These are phyloP conservation scores for Suhomyces chickasaworum DNA, from an alignment of 1,139 yeast species.

Conservation along the genomic window DNA sequence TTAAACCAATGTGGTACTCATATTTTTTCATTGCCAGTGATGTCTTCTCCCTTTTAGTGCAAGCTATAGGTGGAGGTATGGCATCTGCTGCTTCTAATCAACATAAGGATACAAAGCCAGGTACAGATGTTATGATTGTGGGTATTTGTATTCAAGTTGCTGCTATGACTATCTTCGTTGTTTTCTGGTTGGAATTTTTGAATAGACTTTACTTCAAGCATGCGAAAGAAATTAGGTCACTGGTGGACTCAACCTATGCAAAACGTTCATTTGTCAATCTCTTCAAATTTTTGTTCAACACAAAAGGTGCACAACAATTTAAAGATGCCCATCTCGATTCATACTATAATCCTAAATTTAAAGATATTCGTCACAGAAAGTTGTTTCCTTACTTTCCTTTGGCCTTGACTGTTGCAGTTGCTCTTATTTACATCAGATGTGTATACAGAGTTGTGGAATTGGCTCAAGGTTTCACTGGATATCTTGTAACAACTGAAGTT, in stretches of 20 bases:
- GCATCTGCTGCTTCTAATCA: conserved; percentile 57
- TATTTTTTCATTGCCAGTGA: conserved; percentile 70
- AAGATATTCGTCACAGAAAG: conserved; percentile 39
- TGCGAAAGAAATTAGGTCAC: conserved; percentile 17
- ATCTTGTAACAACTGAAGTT: conserved; percentile 67
- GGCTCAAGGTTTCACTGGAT: conserved; percentile 76
- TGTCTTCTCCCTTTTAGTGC: conserved; percentile 67
- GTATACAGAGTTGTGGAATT: conserved; percentile 81
- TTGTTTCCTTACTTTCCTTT: conserved; percentile 52
- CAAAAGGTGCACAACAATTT: conserved; percentile 26
- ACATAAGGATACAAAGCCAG: conserved; percentile 44
- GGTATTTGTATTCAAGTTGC: conserved; percentile 81
- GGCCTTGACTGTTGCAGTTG: conserved; percentile 54
- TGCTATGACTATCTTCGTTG: conserved; percentile 66
- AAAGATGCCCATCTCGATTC: conserved; percentile 30
- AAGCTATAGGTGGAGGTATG: conserved; percentile 83
- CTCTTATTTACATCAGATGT: conserved; percentile 70
- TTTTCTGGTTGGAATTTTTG: conserved; percentile 58
- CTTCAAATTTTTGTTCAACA: conserved; percentile 33
- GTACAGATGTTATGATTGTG: conserved; percentile 77
- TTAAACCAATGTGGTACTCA: conserved; percentile 77
- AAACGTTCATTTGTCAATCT: conserved; percentile 31
- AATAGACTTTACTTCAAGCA: conserved; percentile 45
- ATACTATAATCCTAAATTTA: conserved; percentile 43
- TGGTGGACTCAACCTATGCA: conserved; percentile 24